These are phyloP conservation scores for Phylloboletellus chloephorus DNA, from an alignment of 1,284 basidiomycete species.

Conservation along the genomic window DNA sequence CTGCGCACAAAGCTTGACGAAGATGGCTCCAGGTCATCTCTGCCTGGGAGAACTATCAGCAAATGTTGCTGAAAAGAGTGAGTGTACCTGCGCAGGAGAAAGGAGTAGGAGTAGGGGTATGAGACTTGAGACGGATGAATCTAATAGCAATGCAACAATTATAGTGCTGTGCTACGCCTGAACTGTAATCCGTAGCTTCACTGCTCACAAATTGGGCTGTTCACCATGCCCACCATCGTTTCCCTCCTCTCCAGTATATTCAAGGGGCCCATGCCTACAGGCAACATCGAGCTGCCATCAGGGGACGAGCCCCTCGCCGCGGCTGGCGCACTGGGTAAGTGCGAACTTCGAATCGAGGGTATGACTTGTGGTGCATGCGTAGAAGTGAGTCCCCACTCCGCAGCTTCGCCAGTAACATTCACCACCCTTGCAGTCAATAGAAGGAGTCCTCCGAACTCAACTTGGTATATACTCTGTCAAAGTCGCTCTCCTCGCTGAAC, in stretches of 20 bases:
- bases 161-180: too few relatives aligned
- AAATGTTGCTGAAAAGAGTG: conserved; percentile 50
- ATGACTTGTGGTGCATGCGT: conserved; percentile 91
- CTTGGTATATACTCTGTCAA: conserved; percentile 84
- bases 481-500: conserved; percentile 92
- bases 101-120: conserved; percentile 1
- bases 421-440: conserved; percentile 66
- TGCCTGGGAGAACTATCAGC: conserved; percentile 73
- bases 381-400: conserved; percentile 51
- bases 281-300: conserved; percentile 22
- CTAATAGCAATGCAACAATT: too few relatives aligned
- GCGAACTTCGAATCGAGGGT: conserved; percentile 79
- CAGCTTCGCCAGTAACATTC: background rate
- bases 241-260: conserved; percentile 6
- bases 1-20: background rate
- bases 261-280: conserved; percentile 6
- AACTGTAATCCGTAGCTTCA: background rate
- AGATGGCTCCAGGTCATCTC: conserved; percentile 48
- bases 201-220: conserved; percentile 7
- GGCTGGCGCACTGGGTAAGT: conserved; percentile 36
- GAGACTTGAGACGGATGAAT: too few relatives aligned
- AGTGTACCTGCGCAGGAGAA: background rate
- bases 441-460: conserved; percentile 81
- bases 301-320: conserved; percentile 35
- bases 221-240: conserved; percentile 6